A percentile compares a stretch with the other conserved stretches of the same genome.
These are phyloP conservation scores for Crassisporium funariophilum DNA, from an alignment of 768 basidiomycete genomes.

Conservation along the genomic window DNA sequence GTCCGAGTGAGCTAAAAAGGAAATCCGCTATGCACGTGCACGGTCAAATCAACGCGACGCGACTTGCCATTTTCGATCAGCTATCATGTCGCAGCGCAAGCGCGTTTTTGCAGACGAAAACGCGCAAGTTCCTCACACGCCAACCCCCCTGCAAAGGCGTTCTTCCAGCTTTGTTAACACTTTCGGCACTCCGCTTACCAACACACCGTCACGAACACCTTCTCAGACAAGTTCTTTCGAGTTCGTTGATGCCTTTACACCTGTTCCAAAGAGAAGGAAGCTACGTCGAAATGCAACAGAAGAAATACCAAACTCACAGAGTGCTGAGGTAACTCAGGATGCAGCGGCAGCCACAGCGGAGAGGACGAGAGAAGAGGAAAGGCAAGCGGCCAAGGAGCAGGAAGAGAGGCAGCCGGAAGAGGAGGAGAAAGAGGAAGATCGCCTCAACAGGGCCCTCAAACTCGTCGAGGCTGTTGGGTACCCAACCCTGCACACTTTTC, in stretches of 20 bases:
- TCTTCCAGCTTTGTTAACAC: not conserved
- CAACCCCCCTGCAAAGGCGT: too few species aligned
- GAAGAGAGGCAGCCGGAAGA: not conserved
- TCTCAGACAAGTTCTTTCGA: not conserved
- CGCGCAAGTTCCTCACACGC: too few species aligned
- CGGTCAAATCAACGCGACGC: too few species aligned
- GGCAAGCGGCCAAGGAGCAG: not conserved
- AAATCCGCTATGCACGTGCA: too few species aligned
- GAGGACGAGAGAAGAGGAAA: not conserved
- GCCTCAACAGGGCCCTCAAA: not conserved
- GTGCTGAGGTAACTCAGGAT: not conserved
- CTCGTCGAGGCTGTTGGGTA: not conserved
- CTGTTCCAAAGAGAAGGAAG: not conserved
- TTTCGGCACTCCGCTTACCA: not conserved
- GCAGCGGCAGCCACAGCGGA: not conserved
- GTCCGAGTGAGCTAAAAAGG: not conserved
- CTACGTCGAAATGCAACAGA: not conserved
- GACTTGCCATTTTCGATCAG: too few species aligned
- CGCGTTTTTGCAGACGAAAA: too few species aligned
- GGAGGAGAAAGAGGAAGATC: not conserved
- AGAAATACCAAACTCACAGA: not conserved
- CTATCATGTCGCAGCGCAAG: too few species aligned
- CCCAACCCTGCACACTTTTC: not conserved
- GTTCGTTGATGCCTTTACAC: not conserved
- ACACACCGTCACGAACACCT: not conserved